A percentile compares a stretch with the other conserved stretches of the same genome.
phyloP scores from a whole-genome alignment of 495 filamentous ascomycete species.

The Polyplosphaeria fusca region DNA sequence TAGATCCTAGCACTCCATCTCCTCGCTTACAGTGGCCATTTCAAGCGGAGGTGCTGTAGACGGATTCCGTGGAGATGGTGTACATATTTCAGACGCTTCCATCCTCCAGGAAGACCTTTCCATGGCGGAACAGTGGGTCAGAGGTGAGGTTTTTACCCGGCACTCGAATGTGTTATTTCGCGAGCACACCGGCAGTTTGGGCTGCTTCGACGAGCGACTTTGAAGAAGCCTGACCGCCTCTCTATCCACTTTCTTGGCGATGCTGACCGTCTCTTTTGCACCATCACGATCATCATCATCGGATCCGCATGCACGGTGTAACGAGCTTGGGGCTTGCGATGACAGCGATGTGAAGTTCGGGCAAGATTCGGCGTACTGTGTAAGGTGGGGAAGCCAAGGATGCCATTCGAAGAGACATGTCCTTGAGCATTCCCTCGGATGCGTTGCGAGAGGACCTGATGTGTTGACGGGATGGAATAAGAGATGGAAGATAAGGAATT shows the following conservation, averaged over 20 bases:
- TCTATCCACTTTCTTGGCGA: background rate
- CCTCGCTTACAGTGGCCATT: no score
- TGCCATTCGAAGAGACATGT: background rate
- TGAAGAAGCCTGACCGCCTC: background rate
- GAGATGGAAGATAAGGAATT: background rate
- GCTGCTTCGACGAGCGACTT: background rate
- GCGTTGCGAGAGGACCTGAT: background rate
- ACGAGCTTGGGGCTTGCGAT: no score
- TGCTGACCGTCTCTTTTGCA: background rate
- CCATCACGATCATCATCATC: background rate
- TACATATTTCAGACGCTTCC: constrained; percentile 1
- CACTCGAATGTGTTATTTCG: background rate
- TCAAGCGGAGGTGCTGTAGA: constrained; percentile 13
- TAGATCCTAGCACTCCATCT: background rate
- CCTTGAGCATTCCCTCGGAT: background rate
- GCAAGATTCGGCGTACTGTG: background rate
- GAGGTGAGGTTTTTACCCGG: background rate
- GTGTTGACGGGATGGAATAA: background rate
- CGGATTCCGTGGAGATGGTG: constrained; percentile 5
- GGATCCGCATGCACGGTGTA: background rate
- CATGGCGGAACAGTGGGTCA: background rate
- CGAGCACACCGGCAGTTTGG: background rate
- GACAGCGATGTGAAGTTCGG: no score
- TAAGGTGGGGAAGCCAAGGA: background rate
- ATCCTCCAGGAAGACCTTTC: background rate